Evolutionary conservation across 129 eudicot genomes (phyloP).

Genomic region (Flaveria sonorensis): DNA sequence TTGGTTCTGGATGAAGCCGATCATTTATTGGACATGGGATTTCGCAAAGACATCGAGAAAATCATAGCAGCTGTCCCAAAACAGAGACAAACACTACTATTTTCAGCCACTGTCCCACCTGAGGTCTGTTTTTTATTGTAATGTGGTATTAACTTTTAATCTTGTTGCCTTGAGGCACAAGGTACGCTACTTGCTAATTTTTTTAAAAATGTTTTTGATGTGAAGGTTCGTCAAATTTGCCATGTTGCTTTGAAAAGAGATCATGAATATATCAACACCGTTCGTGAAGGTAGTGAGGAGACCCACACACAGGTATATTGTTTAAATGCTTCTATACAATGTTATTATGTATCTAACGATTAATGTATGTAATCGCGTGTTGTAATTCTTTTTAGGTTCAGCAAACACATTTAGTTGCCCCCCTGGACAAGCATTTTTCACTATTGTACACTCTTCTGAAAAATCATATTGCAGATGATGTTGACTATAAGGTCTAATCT

Average conservation of each 20-base stretch:
- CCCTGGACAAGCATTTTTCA: conserved; percentile 80
- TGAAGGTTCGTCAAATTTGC: conserved; percentile 91
- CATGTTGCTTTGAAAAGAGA: conserved; percentile 93
- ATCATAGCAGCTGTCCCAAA: conserved; percentile 92
- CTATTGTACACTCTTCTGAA: conserved; percentile 69
- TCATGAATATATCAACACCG: conserved; percentile 86
- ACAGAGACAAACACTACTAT: conserved; percentile 90
- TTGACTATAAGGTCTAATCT: conserved; percentile 69
- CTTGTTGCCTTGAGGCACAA: not conserved
- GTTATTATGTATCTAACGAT: not conserved
- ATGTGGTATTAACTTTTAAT: not conserved
- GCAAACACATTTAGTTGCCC: conserved; percentile 80
- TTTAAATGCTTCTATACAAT: conserved; percentile 16
- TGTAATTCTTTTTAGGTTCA: conserved; percentile 59
- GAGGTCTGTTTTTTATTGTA: conserved; percentile 55
- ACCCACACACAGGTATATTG: conserved; percentile 79
- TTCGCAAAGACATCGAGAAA: conserved; percentile 85
- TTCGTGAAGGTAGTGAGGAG: conserved; percentile 71
- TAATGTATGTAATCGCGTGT: not conserved
- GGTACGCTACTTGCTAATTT: not conserved
- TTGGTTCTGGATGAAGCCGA: conserved; percentile 99
- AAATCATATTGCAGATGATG: conserved; percentile 88
- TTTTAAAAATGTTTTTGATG: conserved; percentile 10
- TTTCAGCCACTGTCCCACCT: conserved; percentile 89
- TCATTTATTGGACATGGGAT: conserved; percentile 97